A percentile compares a stretch with the other conserved stretches of the same genome.
These are phyloP conservation scores for Senecio squalidus DNA, from an alignment of 140 eudicot species.

Conservation along the genomic window DNA sequence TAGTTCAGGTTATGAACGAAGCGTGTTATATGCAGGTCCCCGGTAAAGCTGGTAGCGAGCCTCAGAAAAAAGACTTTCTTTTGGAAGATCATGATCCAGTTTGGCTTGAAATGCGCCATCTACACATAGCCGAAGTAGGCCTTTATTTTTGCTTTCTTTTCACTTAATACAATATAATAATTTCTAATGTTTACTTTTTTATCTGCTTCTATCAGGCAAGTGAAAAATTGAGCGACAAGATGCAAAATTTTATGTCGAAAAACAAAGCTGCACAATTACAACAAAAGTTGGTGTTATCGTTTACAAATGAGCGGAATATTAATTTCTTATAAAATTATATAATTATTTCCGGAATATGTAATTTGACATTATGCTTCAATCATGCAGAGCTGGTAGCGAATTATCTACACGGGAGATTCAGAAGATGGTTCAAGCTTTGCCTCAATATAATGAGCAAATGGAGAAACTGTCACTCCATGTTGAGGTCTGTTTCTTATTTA, in stretches of 20 bases:
- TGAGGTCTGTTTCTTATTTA: constrained; percentile 47
- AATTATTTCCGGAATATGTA: not conserved
- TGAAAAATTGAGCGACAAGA: constrained; percentile 81
- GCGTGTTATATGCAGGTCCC: constrained; percentile 44
- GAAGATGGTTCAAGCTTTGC: constrained; percentile 98
- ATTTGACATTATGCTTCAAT: not conserved
- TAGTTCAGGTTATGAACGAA: not conserved
- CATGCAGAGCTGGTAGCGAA: constrained; percentile 74
- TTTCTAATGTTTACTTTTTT: constrained; percentile 12
- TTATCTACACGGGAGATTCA: constrained; percentile 89
- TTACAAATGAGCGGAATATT: too few relatives aligned
- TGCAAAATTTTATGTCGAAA: constrained; percentile 80
- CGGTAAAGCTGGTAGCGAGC: constrained; percentile 67
- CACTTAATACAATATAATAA: constrained; percentile 5
- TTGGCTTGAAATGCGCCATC: constrained; percentile 94
- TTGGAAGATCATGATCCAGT: constrained; percentile 92
- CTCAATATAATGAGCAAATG: constrained; percentile 87
- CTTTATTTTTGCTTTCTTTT: constrained; percentile 9
- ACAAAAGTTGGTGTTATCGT: constrained; percentile 65
- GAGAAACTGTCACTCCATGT: constrained; percentile 93
- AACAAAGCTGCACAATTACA: constrained; percentile 97
- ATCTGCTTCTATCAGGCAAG: constrained; percentile 69
- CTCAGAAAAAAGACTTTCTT: constrained; percentile 80
- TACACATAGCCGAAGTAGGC: constrained; percentile 92
- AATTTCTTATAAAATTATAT: too few relatives aligned